Evolutionary conservation across 768 basidiomycete genomes (phyloP).

Genomic region (Lyophyllum shimeji): DNA sequence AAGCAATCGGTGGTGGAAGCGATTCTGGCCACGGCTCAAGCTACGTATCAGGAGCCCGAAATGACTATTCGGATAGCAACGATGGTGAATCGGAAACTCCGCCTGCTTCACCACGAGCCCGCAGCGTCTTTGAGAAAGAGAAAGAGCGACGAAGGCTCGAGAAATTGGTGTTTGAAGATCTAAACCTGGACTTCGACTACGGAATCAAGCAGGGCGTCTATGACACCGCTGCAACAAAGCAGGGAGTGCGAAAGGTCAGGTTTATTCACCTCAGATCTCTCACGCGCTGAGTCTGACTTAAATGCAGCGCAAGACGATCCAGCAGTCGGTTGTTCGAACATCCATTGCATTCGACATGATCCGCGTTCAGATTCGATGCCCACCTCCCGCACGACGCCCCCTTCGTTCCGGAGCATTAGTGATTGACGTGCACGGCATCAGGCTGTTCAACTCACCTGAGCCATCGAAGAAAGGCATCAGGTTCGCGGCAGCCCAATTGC

Average conservation of each 20-base stretch:
- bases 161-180: slow-evolving; percentile 55
- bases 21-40: neutral
- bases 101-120: slow-evolving; percentile 34
- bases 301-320: neutral
- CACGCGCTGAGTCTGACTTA: neutral
- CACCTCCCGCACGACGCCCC: slow-evolving; percentile 45
- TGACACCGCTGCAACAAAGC: neutral
- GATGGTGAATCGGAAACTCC: slow-evolving; percentile 34
- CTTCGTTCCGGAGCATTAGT: slow-evolving; percentile 70
- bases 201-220: slow-evolving; percentile 14
- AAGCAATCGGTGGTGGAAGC: slow-evolving; percentile 20
- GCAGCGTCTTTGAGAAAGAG: slow-evolving; percentile 23
- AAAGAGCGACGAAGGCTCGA: slow-evolving; percentile 44
- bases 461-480: slow-evolving; percentile 23
- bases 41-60: slow-evolving; percentile 2
- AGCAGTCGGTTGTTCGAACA: slow-evolving; percentile 20
- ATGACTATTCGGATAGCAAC: slow-evolving; percentile 21
- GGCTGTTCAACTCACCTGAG: slow-evolving; percentile 32
- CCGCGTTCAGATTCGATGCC: slow-evolving; percentile 67
- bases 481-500: slow-evolving; percentile 24
- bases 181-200: slow-evolving; percentile 54
- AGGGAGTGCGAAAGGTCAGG: neutral
- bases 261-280: neutral
- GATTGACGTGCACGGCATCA: slow-evolving; percentile 59
- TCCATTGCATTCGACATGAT: slow-evolving; percentile 52